Percentiles rank a stretch among this genome's conserved stretches.
phyloP scores from a whole-genome alignment of 2,329 filamentous ascomycete species.

The Arthroderma sp. region DNA sequence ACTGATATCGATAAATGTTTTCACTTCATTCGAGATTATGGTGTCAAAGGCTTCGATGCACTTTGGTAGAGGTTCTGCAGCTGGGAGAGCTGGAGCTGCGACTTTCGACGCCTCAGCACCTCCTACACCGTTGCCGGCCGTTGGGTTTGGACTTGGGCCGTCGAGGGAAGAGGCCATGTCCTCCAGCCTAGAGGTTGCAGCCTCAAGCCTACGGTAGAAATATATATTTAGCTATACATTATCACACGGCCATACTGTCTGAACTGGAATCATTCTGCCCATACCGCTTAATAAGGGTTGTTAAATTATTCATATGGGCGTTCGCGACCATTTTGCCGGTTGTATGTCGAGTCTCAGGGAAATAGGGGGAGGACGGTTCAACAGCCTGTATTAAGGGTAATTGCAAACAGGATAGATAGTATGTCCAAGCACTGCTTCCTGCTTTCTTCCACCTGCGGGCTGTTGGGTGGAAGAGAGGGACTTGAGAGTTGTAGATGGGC shows the following conservation, averaged over 20 bases:
- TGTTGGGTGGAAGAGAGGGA: background rate
- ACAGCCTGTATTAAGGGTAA: background rate
- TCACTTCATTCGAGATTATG: constrained; percentile 61
- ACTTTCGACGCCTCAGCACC: constrained; percentile 13
- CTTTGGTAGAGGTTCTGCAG: constrained; percentile 53
- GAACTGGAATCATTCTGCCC: constrained; percentile 21
- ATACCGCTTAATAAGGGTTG: constrained; percentile 96
- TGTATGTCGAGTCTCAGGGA: background rate
- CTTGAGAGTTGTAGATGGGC: background rate
- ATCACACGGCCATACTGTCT: background rate
- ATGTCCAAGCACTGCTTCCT: background rate
- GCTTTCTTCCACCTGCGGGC: background rate
- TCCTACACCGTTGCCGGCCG: constrained; percentile 18
- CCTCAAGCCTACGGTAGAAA: constrained; percentile 63
- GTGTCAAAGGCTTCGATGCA: constrained; percentile 80
- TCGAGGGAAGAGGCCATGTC: constrained; percentile 73
- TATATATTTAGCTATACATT: background rate
- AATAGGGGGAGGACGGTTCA: background rate
- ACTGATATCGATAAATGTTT: constrained; percentile 66
- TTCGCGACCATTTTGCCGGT: constrained; percentile 47
- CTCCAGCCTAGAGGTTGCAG: constrained; percentile 88
- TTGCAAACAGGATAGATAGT: background rate
- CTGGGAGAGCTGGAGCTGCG: constrained; percentile 35
- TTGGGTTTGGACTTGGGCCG: constrained; percentile 20
- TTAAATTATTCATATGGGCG: constrained; percentile 87